These are phyloP conservation scores for Emericellopsis atlantica DNA, from an alignment of 2,329 filamentous ascomycete genomes.

Conservation along the genomic window DNA sequence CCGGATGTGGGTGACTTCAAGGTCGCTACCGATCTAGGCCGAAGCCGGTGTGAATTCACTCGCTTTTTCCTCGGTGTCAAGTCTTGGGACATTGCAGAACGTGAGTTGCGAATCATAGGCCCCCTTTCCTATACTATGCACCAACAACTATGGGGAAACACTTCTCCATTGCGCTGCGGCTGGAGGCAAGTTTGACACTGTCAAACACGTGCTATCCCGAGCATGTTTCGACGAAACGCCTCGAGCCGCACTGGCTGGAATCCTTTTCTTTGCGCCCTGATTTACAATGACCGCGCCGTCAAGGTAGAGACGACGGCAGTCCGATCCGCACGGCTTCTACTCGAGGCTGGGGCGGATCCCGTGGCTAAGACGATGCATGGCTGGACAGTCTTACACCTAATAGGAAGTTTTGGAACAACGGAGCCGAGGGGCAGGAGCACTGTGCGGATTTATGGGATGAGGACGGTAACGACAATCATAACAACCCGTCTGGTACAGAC, in stretches of 20 bases:
- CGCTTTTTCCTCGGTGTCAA: slow-evolving; percentile 2
- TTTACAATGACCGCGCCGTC: too few relatives aligned
- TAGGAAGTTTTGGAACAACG: not conserved
- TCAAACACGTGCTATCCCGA: too few relatives aligned
- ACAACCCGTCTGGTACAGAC: not conserved
- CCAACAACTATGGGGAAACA: too few relatives aligned
- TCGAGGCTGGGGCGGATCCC: not conserved
- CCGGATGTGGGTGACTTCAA: slow-evolving; percentile 2
- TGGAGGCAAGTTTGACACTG: too few relatives aligned
- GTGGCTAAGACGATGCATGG: not conserved
- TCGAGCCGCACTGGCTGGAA: too few relatives aligned
- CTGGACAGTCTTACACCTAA: not conserved
- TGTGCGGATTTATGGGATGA: not conserved
- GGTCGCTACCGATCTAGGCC: slow-evolving; percentile 1
- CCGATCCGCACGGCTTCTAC: not conserved
- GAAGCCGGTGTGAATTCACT: slow-evolving; percentile 1
- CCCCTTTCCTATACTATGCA: too few relatives aligned
- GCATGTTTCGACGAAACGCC: too few relatives aligned
- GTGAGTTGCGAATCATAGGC: not conserved
- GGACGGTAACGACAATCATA: not conserved
- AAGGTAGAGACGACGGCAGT: not conserved
- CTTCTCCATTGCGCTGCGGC: too few relatives aligned
- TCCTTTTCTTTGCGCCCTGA: too few relatives aligned
- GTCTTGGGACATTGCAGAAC: slow-evolving; percentile 2
- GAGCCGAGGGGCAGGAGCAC: not conserved